Percentiles rank a stretch among this genome's conserved stretches.
These are phyloP conservation scores for Aspergillus intermedius DNA, from an alignment of 2,329 filamentous ascomycete genomes.

Conservation along the genomic window DNA sequence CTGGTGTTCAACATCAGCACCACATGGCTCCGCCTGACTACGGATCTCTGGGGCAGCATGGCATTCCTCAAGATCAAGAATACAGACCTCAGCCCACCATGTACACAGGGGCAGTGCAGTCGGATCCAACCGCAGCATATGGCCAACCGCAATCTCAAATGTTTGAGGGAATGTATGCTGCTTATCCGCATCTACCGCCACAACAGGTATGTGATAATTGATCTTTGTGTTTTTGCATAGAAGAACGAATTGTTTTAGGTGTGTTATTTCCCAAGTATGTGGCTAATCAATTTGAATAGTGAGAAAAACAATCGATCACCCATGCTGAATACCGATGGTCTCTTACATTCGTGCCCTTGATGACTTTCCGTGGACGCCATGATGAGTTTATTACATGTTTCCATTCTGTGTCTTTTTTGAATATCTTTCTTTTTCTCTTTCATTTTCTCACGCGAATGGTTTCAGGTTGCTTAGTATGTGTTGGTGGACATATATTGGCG, in stretches of 20 bases:
- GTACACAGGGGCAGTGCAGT: constrained; percentile 73
- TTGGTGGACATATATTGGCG: too few relatives aligned
- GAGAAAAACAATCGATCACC: too few relatives aligned
- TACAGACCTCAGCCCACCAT: constrained; percentile 74
- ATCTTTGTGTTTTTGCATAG: background rate
- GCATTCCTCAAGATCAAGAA: constrained; percentile 63
- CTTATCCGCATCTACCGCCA: constrained; percentile 69
- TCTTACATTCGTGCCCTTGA: too few relatives aligned
- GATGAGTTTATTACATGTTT: constrained; percentile 1
- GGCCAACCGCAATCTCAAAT: constrained; percentile 69
- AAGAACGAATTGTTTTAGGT: too few relatives aligned
- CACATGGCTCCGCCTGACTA: constrained; percentile 51
- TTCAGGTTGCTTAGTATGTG: too few relatives aligned
- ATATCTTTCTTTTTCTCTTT: constrained; percentile 1
- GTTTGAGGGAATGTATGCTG: constrained; percentile 79
- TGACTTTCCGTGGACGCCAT: too few relatives aligned
- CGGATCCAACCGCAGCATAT: constrained; percentile 64
- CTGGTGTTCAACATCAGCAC: constrained; percentile 47
- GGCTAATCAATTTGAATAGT: too few relatives aligned
- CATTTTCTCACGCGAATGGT: background rate
- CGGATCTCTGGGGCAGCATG: constrained; percentile 57
- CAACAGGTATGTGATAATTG: constrained; percentile 61
- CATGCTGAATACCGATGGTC: too few relatives aligned
- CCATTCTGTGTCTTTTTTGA: constrained; percentile 3
- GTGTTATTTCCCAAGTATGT: too few relatives aligned